A percentile compares a stretch with the other conserved stretches of the same genome.
These are phyloP conservation scores for Zoysia pacifica DNA, from an alignment of 176 grass and related monocot genomes.

Conservation along the genomic window DNA sequence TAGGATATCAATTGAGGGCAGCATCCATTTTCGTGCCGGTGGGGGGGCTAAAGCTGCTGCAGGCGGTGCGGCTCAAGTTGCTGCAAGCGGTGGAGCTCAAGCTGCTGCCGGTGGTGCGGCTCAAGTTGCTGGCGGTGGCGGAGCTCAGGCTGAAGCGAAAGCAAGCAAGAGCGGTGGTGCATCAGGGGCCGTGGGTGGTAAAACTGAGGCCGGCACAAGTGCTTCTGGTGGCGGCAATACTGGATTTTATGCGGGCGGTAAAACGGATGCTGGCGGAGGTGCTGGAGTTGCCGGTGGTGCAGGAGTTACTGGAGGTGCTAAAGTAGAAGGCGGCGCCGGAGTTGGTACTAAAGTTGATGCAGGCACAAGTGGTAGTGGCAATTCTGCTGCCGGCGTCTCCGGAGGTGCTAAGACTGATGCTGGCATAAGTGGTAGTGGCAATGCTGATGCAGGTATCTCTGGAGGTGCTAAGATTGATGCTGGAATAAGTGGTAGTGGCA, in stretches of 20 bases:
- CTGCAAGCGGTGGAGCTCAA: not conserved
- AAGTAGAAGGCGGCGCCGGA: not conserved
- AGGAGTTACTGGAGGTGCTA: not conserved
- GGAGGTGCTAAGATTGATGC: not conserved
- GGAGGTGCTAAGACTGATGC: not conserved
- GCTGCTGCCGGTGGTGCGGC: not conserved
- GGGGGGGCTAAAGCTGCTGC: not conserved
- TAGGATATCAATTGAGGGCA: constrained; percentile 13
- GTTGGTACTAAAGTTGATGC: not conserved
- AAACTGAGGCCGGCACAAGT: not conserved
- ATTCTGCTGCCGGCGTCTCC: not conserved
- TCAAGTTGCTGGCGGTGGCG: not conserved
- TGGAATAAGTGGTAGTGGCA: not conserved
- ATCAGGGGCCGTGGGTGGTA: not conserved
- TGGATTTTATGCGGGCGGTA: not conserved
- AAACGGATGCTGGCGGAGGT: no score
- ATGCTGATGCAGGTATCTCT: no score
- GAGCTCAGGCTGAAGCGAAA: not conserved
- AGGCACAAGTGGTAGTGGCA: not conserved
- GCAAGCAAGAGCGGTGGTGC: not conserved
- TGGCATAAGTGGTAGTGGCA: no score
- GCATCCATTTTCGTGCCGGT: not conserved
- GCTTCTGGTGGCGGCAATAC: not conserved
- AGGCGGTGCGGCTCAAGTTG: not conserved
- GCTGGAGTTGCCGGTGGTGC: no score